Base-by-base conservation (phyloP, 2,329 filamentous ascomycete species). In the Cryphonectria nitschkei region DNA sequence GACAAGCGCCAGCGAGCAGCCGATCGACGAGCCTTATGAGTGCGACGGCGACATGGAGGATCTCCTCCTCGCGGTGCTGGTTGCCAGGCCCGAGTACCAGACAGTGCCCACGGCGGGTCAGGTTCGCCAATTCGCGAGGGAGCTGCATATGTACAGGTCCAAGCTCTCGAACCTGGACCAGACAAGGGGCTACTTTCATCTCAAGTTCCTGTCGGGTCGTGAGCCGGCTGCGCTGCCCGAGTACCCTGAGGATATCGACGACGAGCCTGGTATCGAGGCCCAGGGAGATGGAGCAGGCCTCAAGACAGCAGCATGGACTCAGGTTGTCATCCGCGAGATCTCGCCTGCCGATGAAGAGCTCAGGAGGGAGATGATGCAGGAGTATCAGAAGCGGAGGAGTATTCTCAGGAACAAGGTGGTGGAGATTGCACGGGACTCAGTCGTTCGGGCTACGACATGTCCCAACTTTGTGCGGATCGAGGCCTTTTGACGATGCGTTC, bases 21-120 rank as follows among this genome's bases (percentile, higher is more conserved):
- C 9, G 5, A 43, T 19, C 2, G 63, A 52, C 14, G 63, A 65
- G 16, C 9, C 16, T 5, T 19, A 62, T 19, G 67, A 68, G 3
- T 62, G 56, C 43, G 67, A 68, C n/a, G 67, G 67, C 67, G 67
- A 62, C 56, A 68, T 60, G 32, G 67, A 68, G 19, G 67, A 68
- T 43, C 67, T 68, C 14, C 67, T 68, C 8, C 58, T 62, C 19
- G 32, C 58, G 19, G 56, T 68, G 26, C 67, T 68, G 37, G 46
- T 68, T 9, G 67, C 67, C 11, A 29, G 67, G 19, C 67, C 56
- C 14, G 41, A 68, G 56, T 63, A 68, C 29, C 54, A 68, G 29
- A 61, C 56, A 9, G 41, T 68, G 7, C 67, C 67, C 19, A 61
- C 67, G n/a, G 67, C 41, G 3, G 41, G 46, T 2, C 56, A 68